Evolutionary conservation across 129 eudicot species (phyloP).

Genomic region (Lonicera japonica): DNA sequence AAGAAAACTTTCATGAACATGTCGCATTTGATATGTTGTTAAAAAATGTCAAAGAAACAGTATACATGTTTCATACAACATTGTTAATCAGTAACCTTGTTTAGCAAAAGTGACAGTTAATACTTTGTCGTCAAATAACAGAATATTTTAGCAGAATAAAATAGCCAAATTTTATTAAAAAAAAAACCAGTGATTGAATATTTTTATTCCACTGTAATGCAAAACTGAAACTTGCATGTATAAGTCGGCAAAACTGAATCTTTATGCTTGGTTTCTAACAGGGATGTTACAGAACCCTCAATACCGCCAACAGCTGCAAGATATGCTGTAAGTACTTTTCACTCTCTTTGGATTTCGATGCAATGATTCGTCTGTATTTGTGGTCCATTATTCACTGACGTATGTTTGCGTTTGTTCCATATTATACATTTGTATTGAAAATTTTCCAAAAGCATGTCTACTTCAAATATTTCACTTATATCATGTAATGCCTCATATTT

Average conservation of each 20-base stretch:
- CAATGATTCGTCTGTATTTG: not conserved
- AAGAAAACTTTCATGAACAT: no score
- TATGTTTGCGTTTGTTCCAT: not conserved
- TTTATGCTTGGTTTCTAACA: conserved; percentile 13
- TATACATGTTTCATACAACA: no score
- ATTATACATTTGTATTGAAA: not conserved
- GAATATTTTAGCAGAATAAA: no score
- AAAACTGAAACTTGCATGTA: no score
- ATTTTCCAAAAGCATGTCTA: not conserved
- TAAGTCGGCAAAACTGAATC: not conserved
- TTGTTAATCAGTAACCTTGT: no score
- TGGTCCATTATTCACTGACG: not conserved
- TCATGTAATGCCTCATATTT: not conserved
- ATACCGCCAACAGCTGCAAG: conserved; percentile 91
- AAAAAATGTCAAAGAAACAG: no score
- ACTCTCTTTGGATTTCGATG: not conserved
- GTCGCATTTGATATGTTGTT: no score
- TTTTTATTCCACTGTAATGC: no score
- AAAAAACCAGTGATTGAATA: no score
- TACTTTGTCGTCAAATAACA: no score
- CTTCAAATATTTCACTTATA: not conserved
- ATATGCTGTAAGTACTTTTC: conserved; percentile 71
- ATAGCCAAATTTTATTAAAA: no score
- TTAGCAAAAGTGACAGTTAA: no score
- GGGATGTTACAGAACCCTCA: conserved; percentile 98